Percentiles rank a stretch among this genome's conserved stretches.
phyloP scores from a whole-genome alignment of 1,284 basidiomycete species.

The Cryptococcus floricola region DNA sequence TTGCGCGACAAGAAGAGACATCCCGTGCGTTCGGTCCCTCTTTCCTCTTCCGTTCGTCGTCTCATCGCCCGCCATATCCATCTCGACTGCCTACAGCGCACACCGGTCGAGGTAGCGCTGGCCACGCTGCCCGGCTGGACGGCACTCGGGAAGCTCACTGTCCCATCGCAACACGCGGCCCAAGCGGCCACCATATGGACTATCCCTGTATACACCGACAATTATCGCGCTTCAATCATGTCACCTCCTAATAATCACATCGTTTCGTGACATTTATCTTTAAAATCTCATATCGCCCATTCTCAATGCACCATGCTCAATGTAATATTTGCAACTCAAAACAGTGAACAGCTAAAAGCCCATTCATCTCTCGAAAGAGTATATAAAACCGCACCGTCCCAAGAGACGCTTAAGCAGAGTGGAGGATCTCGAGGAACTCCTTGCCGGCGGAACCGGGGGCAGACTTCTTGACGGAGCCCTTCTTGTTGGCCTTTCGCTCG shows the following conservation, averaged over 20 bases:
- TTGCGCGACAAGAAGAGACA: neutral
- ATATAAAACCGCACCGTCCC: too few relatives aligned
- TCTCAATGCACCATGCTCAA: neutral
- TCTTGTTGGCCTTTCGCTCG: constrained; percentile 40
- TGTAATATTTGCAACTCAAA: neutral
- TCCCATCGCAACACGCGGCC: too few relatives aligned
- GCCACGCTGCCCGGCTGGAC: too few relatives aligned
- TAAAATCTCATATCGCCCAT: neutral
- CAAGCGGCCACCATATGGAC: too few relatives aligned
- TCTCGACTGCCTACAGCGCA: too few relatives aligned
- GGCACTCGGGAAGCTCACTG: too few relatives aligned
- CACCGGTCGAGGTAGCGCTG: too few relatives aligned
- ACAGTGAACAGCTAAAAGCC: neutral
- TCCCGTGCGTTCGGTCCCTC: neutral
- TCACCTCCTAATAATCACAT: too few relatives aligned
- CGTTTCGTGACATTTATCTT: too few relatives aligned
- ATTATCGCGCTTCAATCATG: too few relatives aligned
- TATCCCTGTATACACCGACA: too few relatives aligned
- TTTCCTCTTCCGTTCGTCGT: neutral
- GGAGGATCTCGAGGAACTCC: constrained; percentile 80
- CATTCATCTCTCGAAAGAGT: too few relatives aligned
- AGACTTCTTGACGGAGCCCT: constrained; percentile 49
- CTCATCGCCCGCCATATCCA: neutral
- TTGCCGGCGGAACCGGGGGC: constrained; percentile 63
- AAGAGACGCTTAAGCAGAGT: constrained; percentile 65